Evolutionary conservation across 148 eudicot species (phyloP), one percentile per base, ranked within the genome.

Genomic region (Heliosperma pusillum): DNA sequence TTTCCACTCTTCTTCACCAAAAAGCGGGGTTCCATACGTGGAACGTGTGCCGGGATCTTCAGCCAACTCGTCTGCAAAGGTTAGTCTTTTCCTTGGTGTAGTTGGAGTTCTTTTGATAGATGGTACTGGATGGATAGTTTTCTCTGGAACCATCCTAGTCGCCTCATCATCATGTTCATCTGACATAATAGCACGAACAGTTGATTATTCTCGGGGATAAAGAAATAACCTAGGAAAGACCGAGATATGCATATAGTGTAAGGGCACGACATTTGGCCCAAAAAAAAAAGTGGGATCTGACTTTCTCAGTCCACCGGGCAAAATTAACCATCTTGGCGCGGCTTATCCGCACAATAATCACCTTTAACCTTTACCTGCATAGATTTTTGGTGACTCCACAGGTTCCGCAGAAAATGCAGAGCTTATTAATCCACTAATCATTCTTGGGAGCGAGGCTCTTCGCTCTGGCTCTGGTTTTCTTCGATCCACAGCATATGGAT

Each of bases 31-130:
- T 55, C 11, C 40, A 5, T 75, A 21, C 33, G 19, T 62, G 33
- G 30, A 66, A 24, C 64, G 27, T 12, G 1, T 73, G 33, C 29
- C n/a, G 9, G 58, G 56, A 68, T 80, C 74, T 47, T 72, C 77
- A 59, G 27, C 64, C 69, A 72, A 10, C 70, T 80, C 68, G 26
- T 80, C 77, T 58, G 80, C 77, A 72, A 80, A 80, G 58, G 76
- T 71, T 4, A 80, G 77, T 72, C 73, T 67, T 63, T 80, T 72
- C 62, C 72, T 80, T 22, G 80, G 74, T 59, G 13, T 68, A 11
- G 83, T 83, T 73, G 86, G 83, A 26, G 71, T 79, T 74, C 78
- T 83, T 75, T 66, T 90, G n/a, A 70, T 44, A 22, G 91, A 83
- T 76, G 86, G 80, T 7, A 72, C 77, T n/a, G 74, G 80, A 45